These are phyloP conservation scores for Penicillium sclerotiorum DNA, from an alignment of 2,329 filamentous ascomycete genomes.

Conservation along the genomic window DNA sequence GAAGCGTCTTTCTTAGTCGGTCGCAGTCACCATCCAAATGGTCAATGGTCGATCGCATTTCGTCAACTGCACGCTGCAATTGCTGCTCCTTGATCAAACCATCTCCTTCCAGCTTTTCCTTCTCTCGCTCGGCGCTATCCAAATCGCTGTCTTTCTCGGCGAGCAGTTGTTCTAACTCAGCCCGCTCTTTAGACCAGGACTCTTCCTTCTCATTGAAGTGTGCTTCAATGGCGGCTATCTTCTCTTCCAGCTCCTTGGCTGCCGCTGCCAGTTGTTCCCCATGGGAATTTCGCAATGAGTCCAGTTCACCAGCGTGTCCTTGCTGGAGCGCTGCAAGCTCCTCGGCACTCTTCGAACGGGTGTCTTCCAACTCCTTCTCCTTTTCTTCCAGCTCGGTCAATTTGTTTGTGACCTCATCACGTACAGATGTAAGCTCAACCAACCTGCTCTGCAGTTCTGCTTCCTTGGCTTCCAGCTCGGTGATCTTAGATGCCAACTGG, in stretches of 20 bases:
- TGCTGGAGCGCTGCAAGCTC: slow-evolving; percentile 29
- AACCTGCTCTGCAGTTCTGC: slow-evolving; percentile 32
- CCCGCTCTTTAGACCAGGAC: slow-evolving; percentile 36
- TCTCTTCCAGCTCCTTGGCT: slow-evolving; percentile 29
- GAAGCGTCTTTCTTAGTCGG: slow-evolving; percentile 53
- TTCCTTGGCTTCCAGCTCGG: slow-evolving; percentile 40
- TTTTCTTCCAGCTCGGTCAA: slow-evolving; percentile 29
- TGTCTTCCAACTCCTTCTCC: slow-evolving; percentile 37
- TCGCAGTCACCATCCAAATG: slow-evolving; percentile 55
- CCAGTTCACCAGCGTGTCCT: slow-evolving; percentile 29
- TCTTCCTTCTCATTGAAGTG: slow-evolving; percentile 35
- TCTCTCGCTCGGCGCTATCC: slow-evolving; percentile 48
- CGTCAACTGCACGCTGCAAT: slow-evolving; percentile 45
- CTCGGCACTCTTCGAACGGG: slow-evolving; percentile 29
- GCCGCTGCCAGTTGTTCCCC: slow-evolving; percentile 27
- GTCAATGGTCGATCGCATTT: slow-evolving; percentile 52
- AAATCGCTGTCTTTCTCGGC: slow-evolving; percentile 46
- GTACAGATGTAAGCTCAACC: slow-evolving; percentile 29
- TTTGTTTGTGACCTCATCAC: slow-evolving; percentile 30
- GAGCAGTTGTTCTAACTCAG: slow-evolving; percentile 38
- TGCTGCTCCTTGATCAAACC: slow-evolving; percentile 51
- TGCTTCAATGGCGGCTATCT: slow-evolving; percentile 29
- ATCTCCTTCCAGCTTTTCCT: slow-evolving; percentile 47
- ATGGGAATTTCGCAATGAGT: slow-evolving; percentile 28
- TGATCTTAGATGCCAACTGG: slow-evolving; percentile 34